A percentile compares a stretch with the other conserved stretches of the same genome.
phyloP scores from a whole-genome alignment of 2,329 filamentous ascomycete genomes.

The Didymella pinodella region DNA sequence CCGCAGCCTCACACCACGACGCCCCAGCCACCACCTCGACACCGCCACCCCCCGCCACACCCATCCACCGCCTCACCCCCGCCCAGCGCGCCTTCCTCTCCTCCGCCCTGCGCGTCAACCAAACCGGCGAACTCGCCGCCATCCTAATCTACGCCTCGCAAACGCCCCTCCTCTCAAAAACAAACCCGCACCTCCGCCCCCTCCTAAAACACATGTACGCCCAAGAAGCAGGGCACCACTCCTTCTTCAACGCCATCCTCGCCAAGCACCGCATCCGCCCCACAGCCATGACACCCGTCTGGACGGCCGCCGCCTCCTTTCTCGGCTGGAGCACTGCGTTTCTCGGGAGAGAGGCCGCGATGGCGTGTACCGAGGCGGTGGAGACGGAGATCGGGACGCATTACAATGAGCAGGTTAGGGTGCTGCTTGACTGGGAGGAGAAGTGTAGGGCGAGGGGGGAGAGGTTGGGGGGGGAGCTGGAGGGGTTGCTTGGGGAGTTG shows the following conservation, averaged over 20 bases:
- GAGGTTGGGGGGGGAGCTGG: constrained; percentile 80
- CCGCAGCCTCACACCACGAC: constrained; percentile 2
- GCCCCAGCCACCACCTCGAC: constrained; percentile 15
- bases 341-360: constrained; percentile 90
- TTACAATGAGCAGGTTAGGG: constrained; percentile 90
- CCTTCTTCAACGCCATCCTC: constrained; percentile 83
- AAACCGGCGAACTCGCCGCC: constrained; percentile 96
- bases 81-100: constrained; percentile 51
- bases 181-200: constrained; percentile 85
- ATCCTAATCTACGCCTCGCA: constrained; percentile 93
- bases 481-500: constrained; percentile 74
- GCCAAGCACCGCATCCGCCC: constrained; percentile 89
- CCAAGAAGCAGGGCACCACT: constrained; percentile 88
- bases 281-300: constrained; percentile 90
- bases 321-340: constrained; percentile 90
- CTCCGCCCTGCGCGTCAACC: constrained; percentile 82
- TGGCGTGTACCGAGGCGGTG: constrained; percentile 98
- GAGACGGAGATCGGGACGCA: constrained; percentile 97
- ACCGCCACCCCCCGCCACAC: constrained; percentile 21
- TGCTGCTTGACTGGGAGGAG: constrained; percentile 80
- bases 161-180: constrained; percentile 77
- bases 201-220: constrained; percentile 99
- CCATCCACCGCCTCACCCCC: constrained; percentile 38
- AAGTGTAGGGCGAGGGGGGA: constrained; percentile 80
- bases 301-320: constrained; percentile 79